Base-by-base conservation (phyloP, 2,329 filamentous ascomycete species). In the Tolypocladium ophioglossoides region DNA sequence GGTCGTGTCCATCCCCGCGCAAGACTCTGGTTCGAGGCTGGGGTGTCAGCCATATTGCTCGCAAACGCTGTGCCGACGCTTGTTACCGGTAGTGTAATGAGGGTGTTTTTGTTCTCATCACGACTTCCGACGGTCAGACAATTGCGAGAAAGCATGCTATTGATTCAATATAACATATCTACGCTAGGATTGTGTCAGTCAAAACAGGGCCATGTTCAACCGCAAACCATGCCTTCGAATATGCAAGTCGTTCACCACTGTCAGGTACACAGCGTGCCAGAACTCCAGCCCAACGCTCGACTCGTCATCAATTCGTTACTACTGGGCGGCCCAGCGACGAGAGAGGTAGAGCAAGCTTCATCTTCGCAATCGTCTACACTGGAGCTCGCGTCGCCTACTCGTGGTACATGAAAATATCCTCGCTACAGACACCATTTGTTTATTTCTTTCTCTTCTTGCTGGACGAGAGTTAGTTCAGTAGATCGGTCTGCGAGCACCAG, bases 371-470 rank as follows among this genome's bases (percentile, higher is more conserved):
- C 44, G 18, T 32, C 44, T 47, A 30, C 18, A 32, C 44, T 12
- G 18, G 8, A 22, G 9, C 44, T 4, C 24, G 24, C 9, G 24
- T 30, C 14, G 16, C 22, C 41, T 3, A 46, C 14, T 46, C 9
- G 24, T n/a, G 5, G 7, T 47, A 8, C 44, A 12, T 7, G 16
- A 47, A n/a, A 20, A 16, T 18, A 30, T 12, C 9, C 16, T 47
- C 20, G 24, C 18, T 18, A 18, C 2, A 16, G 3, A 47, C 12
- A 9, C 16, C 27, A 3, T 2, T 54, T 44, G 22, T 30, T 46
- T 50, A 56, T 48, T 54, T 57, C 50, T 57, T 53, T 46, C 51
- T 54, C 38, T 55, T 56, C 41, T 51, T 50, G 41, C 57, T 58
- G 30, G 40, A 53, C 12, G 32, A 38, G 10, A 12, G 10, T 47